Base-by-base conservation (phyloP, 441 rosid species). In the Monsonia emarginata region DNA sequence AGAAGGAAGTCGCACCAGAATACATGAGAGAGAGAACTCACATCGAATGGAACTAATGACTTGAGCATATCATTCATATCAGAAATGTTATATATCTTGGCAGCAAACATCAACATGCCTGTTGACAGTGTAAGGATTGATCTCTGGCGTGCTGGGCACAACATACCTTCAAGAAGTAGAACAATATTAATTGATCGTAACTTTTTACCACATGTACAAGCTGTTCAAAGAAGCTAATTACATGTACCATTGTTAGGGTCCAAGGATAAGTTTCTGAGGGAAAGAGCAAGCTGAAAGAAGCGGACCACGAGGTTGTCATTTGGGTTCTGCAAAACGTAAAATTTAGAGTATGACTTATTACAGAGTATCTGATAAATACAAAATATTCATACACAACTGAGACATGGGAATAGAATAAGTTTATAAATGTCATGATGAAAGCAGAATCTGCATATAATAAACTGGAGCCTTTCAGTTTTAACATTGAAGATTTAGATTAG, bases 281-380 rank as follows among this genome's bases (percentile, higher is more conserved):
- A 89, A 61, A 89, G 75, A 24, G 88, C 79, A 74, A 91, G 95
- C 83, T 95, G 99, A 78, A 95, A 91, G 85, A 83, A 81, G 69
- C 90, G 80, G 44, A 82, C 75, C 58, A 88, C 80, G 59, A 85
- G 80, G 77, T 70, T 81, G 60, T 79, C 88, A 70, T 77, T 84
- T 19, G 83, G 75, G 73, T 82, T 85, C 97, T 95, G 97, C 72
- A 74, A 63, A 68, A 70, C 63, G 44, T 57, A 31, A 70, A 52
- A 21, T 48, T 70, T 60, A 28, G 22, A 50, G 25, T 67, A 18
- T 19, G 16, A 59, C 21, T n/a, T 19, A 22, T 24, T 56, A 10
- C 31, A 11, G 16, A 56, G 19, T 2, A 18, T 42, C 48, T 5
- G n/a, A 42, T 18, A 42, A 36, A 36, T 36, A 36, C 42, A 36